Evolutionary conservation across 768 basidiomycete genomes (phyloP), one percentile per base, ranked within the genome.

Genomic region (Pseudohyphozyma bogoriensis): DNA sequence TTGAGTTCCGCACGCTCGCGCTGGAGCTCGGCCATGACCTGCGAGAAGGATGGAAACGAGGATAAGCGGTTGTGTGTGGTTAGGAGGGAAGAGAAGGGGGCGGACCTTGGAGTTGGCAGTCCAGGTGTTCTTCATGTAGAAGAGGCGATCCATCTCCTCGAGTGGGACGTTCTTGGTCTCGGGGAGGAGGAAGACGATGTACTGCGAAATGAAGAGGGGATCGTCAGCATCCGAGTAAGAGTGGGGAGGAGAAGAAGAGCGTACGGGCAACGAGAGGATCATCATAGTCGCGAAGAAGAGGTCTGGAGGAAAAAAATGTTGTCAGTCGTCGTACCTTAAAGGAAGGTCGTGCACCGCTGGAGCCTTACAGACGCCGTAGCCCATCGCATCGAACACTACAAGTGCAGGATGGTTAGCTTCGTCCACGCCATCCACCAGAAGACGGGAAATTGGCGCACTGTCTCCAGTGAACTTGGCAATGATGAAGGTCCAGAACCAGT

Each of bases 401-500:
- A 73, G 73, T 36, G n/a, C n/a, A n/a, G n/a, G n/a, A n/a, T n/a
- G n/a, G n/a, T n/a, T n/a, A n/a, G n/a, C n/a, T n/a, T n/a, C n/a
- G n/a, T n/a, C n/a, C n/a, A n/a, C n/a, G n/a, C n/a, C n/a, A n/a
- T n/a, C n/a, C n/a, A n/a, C n/a, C n/a, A n/a, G n/a, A n/a, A n/a
- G n/a, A n/a, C n/a, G n/a, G n/a, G n/a, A n/a, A n/a, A n/a, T n/a
- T n/a, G n/a, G n/a, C n/a, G n/a, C n/a, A n/a, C n/a, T n/a, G n/a
- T n/a, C n/a, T n/a, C n/a, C n/a, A n/a, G 71, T 71, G 15, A 68
- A 60, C 42, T 71, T 60, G 22, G 72, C 67, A 40, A 72, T 63
- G 49, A 65, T 59, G 53, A 72, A 74, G 51, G 67, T 64, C 56
- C 65, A 65, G 24, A 65, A 46, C 63, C 65, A 70, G 45, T 68